Evolutionary conservation across 2,329 filamentous ascomycete genomes (phyloP), one percentile per base, ranked within the genome.

Genomic region (Trichoderma semiorbis): DNA sequence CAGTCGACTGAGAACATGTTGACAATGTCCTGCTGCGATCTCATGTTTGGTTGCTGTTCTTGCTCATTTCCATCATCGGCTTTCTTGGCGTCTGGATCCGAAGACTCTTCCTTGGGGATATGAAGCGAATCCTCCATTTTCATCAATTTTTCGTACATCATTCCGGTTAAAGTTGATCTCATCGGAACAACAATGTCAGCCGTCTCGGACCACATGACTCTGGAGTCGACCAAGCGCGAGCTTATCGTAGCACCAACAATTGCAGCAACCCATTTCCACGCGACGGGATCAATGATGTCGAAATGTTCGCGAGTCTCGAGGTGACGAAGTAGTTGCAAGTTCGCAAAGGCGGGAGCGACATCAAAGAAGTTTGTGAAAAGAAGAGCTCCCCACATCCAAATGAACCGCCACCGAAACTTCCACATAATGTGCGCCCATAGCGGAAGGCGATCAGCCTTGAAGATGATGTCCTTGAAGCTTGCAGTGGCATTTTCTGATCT

Each of bases 101-200:
- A 26, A 12, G 66, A 50, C 55, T 69, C 47, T 50, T 61, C 55
- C 10, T 69, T 69, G n/a, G 66, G 66, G 11, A 69, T 30, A 50
- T 60, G 66, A 34, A 69, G 66, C 11, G 66, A 69, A 26, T 69
- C 55, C 34, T 69, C 66, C 14, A 69, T 69, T n/a, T 18, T 69
- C 66, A 69, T 69, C 55, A 69, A 26, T 14, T 69, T 69, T 16
- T 69, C 66, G 55, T 61, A 69, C 66, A 69, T 69, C 34, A 69
- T 55, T 8, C 66, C 66, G 3, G 66, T 69, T 21, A 69, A 61
- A 47, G 53, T 69, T 47, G 66, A 69, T 61, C 66, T 50, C 36
- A 69, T 16, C 7, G 66, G 66, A 7, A 69, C 58, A 12, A 69
- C 66, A 26, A 61, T 69, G 12, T 69, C 66, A 28, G 66, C 66